Evolutionary conservation across 2,329 filamentous ascomycete species (phyloP).

Genomic region (Phyllosticta citrichinensis): DNA sequence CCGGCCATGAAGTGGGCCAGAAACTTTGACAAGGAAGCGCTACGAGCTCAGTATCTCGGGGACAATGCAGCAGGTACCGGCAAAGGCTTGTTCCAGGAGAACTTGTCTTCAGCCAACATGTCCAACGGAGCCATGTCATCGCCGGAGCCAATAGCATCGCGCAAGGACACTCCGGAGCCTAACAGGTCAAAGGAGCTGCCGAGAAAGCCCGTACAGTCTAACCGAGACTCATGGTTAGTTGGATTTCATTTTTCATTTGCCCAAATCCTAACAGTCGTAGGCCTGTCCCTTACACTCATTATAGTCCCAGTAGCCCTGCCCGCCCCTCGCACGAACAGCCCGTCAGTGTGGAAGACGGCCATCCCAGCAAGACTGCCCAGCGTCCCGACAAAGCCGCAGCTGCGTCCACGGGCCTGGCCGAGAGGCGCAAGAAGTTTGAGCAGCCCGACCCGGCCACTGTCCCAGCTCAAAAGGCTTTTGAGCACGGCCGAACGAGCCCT

Average conservation of each 20-base stretch:
- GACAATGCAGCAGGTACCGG: slow-evolving; percentile 55
- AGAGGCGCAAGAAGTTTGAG: slow-evolving; percentile 8
- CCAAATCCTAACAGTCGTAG: not conserved
- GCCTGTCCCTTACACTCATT: not conserved
- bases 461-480: not conserved
- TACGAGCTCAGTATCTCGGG: slow-evolving; percentile 76
- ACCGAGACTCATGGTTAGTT: not conserved
- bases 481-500: slow-evolving; percentile 4
- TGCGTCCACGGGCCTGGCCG: not conserved
- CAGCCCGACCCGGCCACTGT: not conserved
- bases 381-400: not conserved
- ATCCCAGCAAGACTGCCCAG: slow-evolving; percentile 16
- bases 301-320: not conserved
- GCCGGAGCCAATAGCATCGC: not conserved
- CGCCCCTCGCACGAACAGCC: not conserved
- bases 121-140: slow-evolving; percentile 1
- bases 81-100: slow-evolving; percentile 46
- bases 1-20: slow-evolving; percentile 96
- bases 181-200: slow-evolving; percentile 13
- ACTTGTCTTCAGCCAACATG: slow-evolving; percentile 18
- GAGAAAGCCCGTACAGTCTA: slow-evolving; percentile 18
- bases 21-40: slow-evolving; percentile 84
- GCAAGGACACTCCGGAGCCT: not conserved
- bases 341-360: slow-evolving; percentile 15
- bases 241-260: not conserved